A percentile compares a stretch with the other conserved stretches of the same genome.
phyloP scores from a whole-genome alignment of 345 rosid species.

The Dimocarpus longan region DNA sequence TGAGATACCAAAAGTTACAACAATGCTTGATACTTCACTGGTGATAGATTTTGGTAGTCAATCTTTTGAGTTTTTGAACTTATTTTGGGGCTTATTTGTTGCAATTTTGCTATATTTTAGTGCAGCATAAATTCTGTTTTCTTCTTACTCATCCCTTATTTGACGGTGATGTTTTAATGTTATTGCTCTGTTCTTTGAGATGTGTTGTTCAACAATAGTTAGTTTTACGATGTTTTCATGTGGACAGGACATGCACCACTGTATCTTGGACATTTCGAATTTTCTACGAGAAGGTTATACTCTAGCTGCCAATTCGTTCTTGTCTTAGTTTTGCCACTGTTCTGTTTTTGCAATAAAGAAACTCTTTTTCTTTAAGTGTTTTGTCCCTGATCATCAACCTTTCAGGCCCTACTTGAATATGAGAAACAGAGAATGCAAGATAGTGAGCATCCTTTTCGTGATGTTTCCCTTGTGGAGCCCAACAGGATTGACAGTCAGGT shows the following conservation, averaged over 20 bases:
- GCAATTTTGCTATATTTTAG: not conserved
- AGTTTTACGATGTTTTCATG: slow-evolving; percentile 6
- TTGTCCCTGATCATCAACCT: not conserved
- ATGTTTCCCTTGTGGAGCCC: slow-evolving; percentile 40
- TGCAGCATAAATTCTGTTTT: not conserved
- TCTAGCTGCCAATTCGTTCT: slow-evolving; percentile 14
- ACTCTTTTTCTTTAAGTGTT: not conserved
- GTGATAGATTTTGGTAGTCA: not conserved
- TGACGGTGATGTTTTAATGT: not conserved
- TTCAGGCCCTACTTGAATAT: slow-evolving; percentile 65
- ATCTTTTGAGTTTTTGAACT: not conserved
- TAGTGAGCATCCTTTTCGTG: slow-evolving; percentile 51
- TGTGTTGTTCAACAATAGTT: not conserved
- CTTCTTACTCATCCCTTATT: not conserved
- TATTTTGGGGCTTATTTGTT: not conserved
- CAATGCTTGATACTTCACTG: not conserved
- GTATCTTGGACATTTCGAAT: slow-evolving; percentile 78
- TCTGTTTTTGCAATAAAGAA: not conserved
- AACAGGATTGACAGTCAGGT: slow-evolving; percentile 60
- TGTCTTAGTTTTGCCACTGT: not conserved
- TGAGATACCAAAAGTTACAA: not conserved
- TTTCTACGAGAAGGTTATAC: slow-evolving; percentile 67
- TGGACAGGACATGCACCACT: slow-evolving; percentile 69
- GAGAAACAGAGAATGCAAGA: slow-evolving; percentile 58
- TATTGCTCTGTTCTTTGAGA: not conserved